Conservation (phyloP, 768 basidiomycete genomes). For the Nidularia pulvinata region DNA sequence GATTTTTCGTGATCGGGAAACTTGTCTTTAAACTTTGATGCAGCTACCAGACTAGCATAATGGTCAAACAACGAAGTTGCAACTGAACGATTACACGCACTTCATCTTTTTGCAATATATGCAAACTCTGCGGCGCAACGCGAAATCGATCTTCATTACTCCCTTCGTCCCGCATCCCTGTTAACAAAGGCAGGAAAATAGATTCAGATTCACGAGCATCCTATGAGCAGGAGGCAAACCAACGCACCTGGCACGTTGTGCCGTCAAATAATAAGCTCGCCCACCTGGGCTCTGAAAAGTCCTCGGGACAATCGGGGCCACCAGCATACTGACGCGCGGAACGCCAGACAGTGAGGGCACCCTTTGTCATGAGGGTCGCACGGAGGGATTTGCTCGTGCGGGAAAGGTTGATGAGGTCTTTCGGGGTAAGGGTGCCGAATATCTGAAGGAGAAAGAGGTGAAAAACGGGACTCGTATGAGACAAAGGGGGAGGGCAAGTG, state of each 20-base stretch:
- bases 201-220: not conserved
- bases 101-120: slow-evolving; percentile 18
- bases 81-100: slow-evolving; percentile 10
- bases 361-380: slow-evolving; percentile 9
- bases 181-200: not conserved
- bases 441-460: slow-evolving; percentile 11
- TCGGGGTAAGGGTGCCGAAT: slow-evolving; percentile 14
- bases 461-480: not conserved
- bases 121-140: slow-evolving; percentile 20
- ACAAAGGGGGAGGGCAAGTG: too few relatives aligned
- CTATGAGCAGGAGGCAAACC: not conserved
- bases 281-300: slow-evolving; percentile 23
- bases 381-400: slow-evolving; percentile 17
- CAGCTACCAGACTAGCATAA: slow-evolving; percentile 18
- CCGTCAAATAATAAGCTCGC: slow-evolving; percentile 19
- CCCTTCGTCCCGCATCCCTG: slow-evolving; percentile 14
- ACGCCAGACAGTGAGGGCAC: slow-evolving; percentile 20
- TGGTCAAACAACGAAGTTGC: not conserved
- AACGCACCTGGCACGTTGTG: slow-evolving; percentile 17
- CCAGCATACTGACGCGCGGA: slow-evolving; percentile 7
- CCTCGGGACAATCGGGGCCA: slow-evolving; percentile 15
- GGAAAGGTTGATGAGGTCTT: slow-evolving; percentile 19
- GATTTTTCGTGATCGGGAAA: slow-evolving; percentile 22
- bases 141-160: slow-evolving; percentile 18
- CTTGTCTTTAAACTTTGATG: slow-evolving; percentile 13